Evolutionary conservation across 495 filamentous ascomycete species (phyloP).

Genomic region (Neohortaea acidophila): DNA sequence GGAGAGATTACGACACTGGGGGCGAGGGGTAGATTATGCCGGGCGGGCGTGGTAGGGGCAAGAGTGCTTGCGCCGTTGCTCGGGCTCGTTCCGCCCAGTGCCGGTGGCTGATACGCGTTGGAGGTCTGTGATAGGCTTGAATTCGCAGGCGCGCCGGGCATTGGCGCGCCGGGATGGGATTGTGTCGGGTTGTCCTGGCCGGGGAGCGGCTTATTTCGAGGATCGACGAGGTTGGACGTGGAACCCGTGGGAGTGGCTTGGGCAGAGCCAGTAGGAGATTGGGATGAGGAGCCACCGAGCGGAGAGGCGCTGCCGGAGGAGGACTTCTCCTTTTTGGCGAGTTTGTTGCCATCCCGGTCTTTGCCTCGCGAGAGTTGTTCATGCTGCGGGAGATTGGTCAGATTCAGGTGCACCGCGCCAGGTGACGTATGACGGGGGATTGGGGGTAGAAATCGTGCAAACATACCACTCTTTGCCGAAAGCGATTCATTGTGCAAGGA

Average conservation of each 20-base stretch:
- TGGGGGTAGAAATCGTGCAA: no score
- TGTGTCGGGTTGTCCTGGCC: slow-evolving; percentile 38
- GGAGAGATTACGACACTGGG: slow-evolving; percentile 94
- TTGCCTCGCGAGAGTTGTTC: slow-evolving; percentile 91
- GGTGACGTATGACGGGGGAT: no score
- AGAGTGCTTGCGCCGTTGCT: slow-evolving; percentile 32
- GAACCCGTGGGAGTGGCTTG: slow-evolving; percentile 52
- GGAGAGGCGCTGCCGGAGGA: slow-evolving; percentile 66
- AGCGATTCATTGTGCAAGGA: slow-evolving; percentile 80
- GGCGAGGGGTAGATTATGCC: slow-evolving; percentile 30
- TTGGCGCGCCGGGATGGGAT: slow-evolving; percentile 8
- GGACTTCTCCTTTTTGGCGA: slow-evolving; percentile 76
- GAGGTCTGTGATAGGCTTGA: not conserved
- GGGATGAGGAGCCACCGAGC: slow-evolving; percentile 41
- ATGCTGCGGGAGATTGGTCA: slow-evolving; percentile 39
- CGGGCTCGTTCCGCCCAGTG: not conserved
- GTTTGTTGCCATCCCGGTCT: slow-evolving; percentile 59
- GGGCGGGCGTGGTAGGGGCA: slow-evolving; percentile 5
- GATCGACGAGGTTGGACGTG: slow-evolving; percentile 69
- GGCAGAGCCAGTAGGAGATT: slow-evolving; percentile 46
- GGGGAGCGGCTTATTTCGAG: slow-evolving; percentile 65
- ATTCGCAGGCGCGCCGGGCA: slow-evolving; percentile 2
- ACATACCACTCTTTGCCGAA: slow-evolving; percentile 95
- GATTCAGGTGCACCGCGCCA: no score
- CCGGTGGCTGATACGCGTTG: not conserved